These are phyloP conservation scores for Didymella pinodella DNA, from an alignment of 2,329 filamentous ascomycete species.

Conservation along the genomic window DNA sequence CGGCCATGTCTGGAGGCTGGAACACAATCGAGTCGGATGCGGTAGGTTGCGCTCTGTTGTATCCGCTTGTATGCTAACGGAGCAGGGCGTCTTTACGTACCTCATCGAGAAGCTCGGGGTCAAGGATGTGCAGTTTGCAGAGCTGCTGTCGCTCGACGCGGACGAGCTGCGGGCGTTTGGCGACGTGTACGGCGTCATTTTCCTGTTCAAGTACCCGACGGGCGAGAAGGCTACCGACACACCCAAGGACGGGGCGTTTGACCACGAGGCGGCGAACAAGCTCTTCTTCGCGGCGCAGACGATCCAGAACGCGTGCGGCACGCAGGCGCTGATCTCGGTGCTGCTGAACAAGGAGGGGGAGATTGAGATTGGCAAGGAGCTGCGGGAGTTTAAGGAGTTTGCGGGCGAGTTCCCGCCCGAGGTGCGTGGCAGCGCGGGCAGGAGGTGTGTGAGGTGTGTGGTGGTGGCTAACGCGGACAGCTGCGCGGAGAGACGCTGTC, in stretches of 20 bases:
- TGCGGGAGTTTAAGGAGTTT: conserved; percentile 86
- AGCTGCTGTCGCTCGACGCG: conserved; percentile 87
- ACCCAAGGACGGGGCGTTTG: conserved; percentile 83
- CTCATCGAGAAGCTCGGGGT: conserved; percentile 92
- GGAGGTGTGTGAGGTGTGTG: too few species aligned
- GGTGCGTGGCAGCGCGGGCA: conserved; percentile 40
- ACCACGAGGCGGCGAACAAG: conserved; percentile 74
- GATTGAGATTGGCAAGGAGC: conserved; percentile 74
- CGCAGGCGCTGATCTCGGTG: conserved; percentile 90
- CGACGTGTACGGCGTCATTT: conserved; percentile 88
- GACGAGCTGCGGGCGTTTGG: conserved; percentile 71
- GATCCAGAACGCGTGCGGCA: conserved; percentile 98
- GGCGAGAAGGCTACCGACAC: conserved; percentile 69
- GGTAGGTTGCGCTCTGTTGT: conserved; percentile 61
- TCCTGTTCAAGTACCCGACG: conserved; percentile 96
- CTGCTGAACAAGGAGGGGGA: conserved; percentile 80
- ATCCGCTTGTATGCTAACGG: conserved; percentile 19
- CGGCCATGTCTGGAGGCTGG: conserved; percentile 73
- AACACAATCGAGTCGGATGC: conserved; percentile 98
- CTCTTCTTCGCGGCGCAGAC: conserved; percentile 97
- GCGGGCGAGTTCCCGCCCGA: conserved; percentile 78
- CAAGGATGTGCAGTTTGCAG: conserved; percentile 94
- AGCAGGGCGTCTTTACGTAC: conserved; percentile 96
- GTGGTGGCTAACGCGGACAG: conserved; percentile 52
- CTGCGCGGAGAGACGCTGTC: conserved; percentile 74